Base-by-base conservation (phyloP, 495 filamentous ascomycete species). In the Aspergillus asperescens region DNA sequence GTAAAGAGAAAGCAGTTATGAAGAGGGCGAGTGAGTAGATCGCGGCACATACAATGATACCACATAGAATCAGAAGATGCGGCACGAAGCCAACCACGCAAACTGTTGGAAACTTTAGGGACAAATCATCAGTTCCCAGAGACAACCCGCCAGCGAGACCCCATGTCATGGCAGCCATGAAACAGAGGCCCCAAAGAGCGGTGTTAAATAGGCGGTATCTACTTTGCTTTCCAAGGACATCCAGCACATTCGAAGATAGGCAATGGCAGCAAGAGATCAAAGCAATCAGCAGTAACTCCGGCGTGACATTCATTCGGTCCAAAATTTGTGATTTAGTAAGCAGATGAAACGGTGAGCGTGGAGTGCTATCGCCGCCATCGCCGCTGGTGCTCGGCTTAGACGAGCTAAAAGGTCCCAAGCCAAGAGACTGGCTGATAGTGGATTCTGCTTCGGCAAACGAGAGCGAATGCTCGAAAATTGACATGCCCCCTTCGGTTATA, bases 361-460 rank as follows among this genome's bases (percentile, higher is more conserved):
- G 56, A 27, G 38, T 44, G 54, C 65, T 60, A 32, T 32, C 54
- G 5, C 61, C 46, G 15, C 43, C 50, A 18, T 59, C 64, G 56
- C 56, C 66, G 27, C 42, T 60, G 18, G 60, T 58, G 31, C 51
- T 68, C 55, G 66, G 57, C 52, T 73, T 79, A 7, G 68, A 52
- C 20, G 71, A 65, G 43, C 80, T 79, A 67, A 89, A 86, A 13
- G 85, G 57, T 8, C 81, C 80, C 57, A 87, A 81, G 2, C 86
- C 87, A 2, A 94, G 77, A 4, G 86, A 83, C 49, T 80, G 84
- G 60, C 84, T 81, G 34, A 95, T 81, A 55, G 89, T 84, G 9
- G 88, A 85, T 63, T 98, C 94, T 4, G 93, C 90, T 66, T 98
- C 94, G 1, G 93, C 89, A 68, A 97, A 98, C 0, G 93, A 93